These are phyloP conservation scores for Xylaria sp. DNA, from an alignment of 2,329 filamentous ascomycete species.

Conservation along the genomic window DNA sequence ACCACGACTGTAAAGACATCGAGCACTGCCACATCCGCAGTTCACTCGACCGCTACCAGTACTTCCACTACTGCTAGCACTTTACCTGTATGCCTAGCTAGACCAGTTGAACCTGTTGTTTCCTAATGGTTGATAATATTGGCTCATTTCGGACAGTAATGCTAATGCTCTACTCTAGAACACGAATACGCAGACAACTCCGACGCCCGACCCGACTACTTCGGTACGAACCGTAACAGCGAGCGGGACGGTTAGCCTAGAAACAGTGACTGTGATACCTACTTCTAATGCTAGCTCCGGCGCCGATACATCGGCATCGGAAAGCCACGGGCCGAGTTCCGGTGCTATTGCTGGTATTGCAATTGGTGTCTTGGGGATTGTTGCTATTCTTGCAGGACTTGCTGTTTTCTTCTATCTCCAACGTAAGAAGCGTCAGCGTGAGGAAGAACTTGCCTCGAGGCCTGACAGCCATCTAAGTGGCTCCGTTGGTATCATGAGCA, in stretches of 20 bases:
- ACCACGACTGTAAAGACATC: constrained; percentile 51
- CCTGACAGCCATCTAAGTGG: constrained; percentile 61
- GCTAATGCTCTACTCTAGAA: constrained; percentile 31
- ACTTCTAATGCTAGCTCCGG: constrained; percentile 44
- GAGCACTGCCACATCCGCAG: constrained; percentile 48
- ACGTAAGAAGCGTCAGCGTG: constrained; percentile 56
- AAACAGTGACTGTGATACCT: constrained; percentile 65
- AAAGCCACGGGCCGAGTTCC: constrained; percentile 38
- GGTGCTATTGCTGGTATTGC: constrained; percentile 47
- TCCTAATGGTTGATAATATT: constrained; percentile 1
- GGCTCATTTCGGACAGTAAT: not conserved
- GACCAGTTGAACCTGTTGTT: constrained; percentile 30
- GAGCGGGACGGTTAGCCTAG: constrained; percentile 58
- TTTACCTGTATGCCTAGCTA: constrained; percentile 46
- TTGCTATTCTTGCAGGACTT: constrained; percentile 44
- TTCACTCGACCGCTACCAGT: constrained; percentile 28
- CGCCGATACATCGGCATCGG: constrained; percentile 18
- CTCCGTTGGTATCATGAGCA: constrained; percentile 60
- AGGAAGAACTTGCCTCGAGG: constrained; percentile 56
- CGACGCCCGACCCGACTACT: constrained; percentile 49
- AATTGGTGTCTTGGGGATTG: constrained; percentile 46
- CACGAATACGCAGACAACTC: constrained; percentile 33
- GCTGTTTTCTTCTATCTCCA: constrained; percentile 58
- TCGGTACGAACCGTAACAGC: constrained; percentile 65
- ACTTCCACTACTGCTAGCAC: constrained; percentile 29